These are phyloP conservation scores for Nannizzia gypsea DNA, from an alignment of 2,329 filamentous ascomycete species.

Conservation along the genomic window DNA sequence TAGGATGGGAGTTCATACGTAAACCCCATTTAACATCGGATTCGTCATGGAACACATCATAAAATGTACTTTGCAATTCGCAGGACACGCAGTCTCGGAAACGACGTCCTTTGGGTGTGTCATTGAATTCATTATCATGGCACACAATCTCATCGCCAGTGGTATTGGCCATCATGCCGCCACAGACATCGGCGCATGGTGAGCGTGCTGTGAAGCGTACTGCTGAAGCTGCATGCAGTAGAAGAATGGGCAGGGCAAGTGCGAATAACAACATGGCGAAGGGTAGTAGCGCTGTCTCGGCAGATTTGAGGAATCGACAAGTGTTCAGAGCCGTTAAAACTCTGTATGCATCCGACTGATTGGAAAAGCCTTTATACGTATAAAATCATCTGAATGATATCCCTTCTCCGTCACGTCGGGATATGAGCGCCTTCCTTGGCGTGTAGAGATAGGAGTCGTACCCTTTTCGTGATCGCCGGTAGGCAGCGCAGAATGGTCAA, in stretches of 20 bases:
- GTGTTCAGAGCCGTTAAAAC: neutral
- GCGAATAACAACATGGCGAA: slow-evolving; percentile 2
- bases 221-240: slow-evolving; percentile 14
- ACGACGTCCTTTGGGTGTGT: slow-evolving; percentile 22
- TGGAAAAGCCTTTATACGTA: neutral
- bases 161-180: slow-evolving; percentile 23
- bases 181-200: slow-evolving; percentile 28
- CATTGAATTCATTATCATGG: slow-evolving; percentile 27
- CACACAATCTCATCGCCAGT: slow-evolving; percentile 33
- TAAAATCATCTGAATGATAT: neutral
- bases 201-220: slow-evolving; percentile 26
- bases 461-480: neutral
- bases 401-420: neutral
- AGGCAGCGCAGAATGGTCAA: neutral
- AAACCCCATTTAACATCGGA: slow-evolving; percentile 37
- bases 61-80: slow-evolving; percentile 30
- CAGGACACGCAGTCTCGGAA: slow-evolving; percentile 34
- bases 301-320: neutral
- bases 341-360: neutral
- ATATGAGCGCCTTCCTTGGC: neutral
- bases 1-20: slow-evolving; percentile 22
- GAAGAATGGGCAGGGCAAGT: neutral
- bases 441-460: neutral
- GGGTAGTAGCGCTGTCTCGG: neutral
- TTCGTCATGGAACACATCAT: slow-evolving; percentile 24